Percentiles rank a stretch among this genome's conserved stretches.
phyloP scores from a whole-genome alignment of 169 alveolate species.

The Plasmodium cynomolgi region DNA sequence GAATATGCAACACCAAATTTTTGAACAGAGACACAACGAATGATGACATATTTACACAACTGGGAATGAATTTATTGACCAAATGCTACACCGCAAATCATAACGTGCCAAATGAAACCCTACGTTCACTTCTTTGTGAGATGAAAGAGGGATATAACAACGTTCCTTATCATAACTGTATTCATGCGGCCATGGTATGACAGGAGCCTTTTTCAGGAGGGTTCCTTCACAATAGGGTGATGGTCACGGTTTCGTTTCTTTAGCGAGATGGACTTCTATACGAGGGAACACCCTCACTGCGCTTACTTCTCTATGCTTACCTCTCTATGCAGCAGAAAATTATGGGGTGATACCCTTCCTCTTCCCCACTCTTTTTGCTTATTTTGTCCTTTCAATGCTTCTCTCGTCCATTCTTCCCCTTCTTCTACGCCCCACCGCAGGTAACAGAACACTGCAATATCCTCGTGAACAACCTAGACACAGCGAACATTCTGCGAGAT shows the following conservation, averaged over 20 bases:
- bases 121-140: slow-evolving; percentile 55
- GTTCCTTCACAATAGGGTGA: not conserved
- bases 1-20: slow-evolving; percentile 31
- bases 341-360: not conserved
- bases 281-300: not conserved
- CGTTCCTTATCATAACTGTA: slow-evolving; percentile 73
- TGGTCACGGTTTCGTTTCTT: not conserved
- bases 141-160: slow-evolving; percentile 72
- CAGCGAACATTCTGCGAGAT: slow-evolving; percentile 51
- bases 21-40: slow-evolving; percentile 5
- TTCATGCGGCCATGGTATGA: slow-evolving; percentile 75
- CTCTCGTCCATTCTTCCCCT: not conserved
- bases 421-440: not conserved
- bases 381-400: not conserved
- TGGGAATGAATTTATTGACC: slow-evolving; percentile 40
- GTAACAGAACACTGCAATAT: slow-evolving; percentile 62
- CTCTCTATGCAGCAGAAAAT: not conserved
- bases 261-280: not conserved
- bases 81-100: slow-evolving; percentile 33
- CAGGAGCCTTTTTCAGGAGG: not conserved
- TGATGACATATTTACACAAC: slow-evolving; percentile 21
- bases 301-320: not conserved
- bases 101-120: slow-evolving; percentile 34
- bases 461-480: slow-evolving; percentile 49
- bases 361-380: not conserved